These are phyloP conservation scores for Carallia brachiata DNA, from an alignment of 345 rosid genomes.

Conservation along the genomic window DNA sequence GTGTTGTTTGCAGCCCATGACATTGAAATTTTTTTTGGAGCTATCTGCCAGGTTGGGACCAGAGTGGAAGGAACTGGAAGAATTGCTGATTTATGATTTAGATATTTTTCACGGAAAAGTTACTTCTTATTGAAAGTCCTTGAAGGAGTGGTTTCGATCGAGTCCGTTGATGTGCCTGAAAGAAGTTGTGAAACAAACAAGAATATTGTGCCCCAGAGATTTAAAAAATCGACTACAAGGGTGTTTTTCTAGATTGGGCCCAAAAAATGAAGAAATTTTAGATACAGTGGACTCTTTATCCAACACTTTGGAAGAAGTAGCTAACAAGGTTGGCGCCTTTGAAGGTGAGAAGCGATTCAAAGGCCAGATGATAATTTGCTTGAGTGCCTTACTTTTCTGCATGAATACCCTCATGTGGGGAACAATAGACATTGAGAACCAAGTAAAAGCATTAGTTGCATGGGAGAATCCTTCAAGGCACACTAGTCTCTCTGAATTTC, in stretches of 20 bases:
- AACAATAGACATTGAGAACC: slow-evolving; percentile 44
- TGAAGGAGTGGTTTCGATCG: background rate
- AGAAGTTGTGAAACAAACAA: background rate
- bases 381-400: slow-evolving; percentile 57
- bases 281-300: slow-evolving; percentile 39
- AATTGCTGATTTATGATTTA: no score
- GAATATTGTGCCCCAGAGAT: background rate
- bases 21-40: no score
- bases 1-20: no score
- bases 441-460: slow-evolving; percentile 40
- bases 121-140: background rate
- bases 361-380: slow-evolving; percentile 37
- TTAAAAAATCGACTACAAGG: no score
- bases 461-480: slow-evolving; percentile 41
- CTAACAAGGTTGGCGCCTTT: slow-evolving; percentile 19
- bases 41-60: no score
- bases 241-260: background rate
- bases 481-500: slow-evolving; percentile 28
- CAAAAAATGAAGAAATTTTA: slow-evolving; percentile 32
- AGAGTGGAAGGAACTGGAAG: no score
- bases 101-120: background rate
- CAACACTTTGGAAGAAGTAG: slow-evolving; percentile 31
- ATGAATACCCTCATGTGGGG: slow-evolving; percentile 48
- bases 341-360: slow-evolving; percentile 40
- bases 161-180: background rate